These are phyloP conservation scores for Eucalyptus regnans DNA, from an alignment of 345 rosid genomes.

Conservation along the genomic window DNA sequence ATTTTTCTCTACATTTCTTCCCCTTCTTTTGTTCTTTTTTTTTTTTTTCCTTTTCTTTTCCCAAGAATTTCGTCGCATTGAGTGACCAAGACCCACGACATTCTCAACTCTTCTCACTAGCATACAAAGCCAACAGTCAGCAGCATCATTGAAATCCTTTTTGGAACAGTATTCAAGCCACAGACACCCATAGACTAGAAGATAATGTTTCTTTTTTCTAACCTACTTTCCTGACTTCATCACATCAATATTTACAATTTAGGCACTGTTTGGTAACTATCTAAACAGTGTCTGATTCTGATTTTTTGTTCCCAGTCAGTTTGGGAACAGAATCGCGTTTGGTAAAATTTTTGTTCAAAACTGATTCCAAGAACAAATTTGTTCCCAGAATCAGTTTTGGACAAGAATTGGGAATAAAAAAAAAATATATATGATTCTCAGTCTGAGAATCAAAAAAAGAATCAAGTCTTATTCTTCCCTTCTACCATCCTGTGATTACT, in stretches of 20 bases:
- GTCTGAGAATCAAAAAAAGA: too few species aligned
- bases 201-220: neutral
- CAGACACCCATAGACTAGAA: neutral
- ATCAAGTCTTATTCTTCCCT: too few species aligned
- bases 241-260: neutral
- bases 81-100: neutral
- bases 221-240: neutral
- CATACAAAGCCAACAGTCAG: neutral
- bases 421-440: too few species aligned
- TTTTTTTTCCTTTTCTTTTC: rapidly evolving
- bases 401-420: too few species aligned
- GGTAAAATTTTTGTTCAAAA: too few species aligned
- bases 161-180: neutral
- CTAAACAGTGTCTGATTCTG: too few species aligned
- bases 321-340: too few species aligned
- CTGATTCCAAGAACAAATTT: too few species aligned
- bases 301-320: too few species aligned
- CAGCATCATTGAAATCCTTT: neutral
- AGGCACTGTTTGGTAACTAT: too few species aligned
- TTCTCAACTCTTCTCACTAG: neutral
- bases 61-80: neutral
- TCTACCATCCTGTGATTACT: too few species aligned
- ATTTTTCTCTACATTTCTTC: neutral
- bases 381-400: too few species aligned
- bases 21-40: neutral